Conservation (phyloP, 1,284 basidiomycete genomes). For the Trichosporon coremiiforme region DNA sequence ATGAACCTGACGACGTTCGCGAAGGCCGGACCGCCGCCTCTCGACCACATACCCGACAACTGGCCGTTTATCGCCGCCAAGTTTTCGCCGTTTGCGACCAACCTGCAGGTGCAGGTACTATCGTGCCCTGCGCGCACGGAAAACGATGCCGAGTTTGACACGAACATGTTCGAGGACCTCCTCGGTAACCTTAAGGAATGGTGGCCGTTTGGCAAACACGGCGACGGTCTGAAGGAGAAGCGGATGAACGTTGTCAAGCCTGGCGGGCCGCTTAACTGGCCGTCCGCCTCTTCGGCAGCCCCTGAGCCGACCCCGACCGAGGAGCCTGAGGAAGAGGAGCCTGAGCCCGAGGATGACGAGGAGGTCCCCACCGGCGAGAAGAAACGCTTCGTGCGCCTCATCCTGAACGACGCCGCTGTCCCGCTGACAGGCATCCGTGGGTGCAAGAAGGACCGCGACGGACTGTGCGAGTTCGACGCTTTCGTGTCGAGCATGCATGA, state of each 20-base stretch:
- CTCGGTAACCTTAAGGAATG: slow-evolving; percentile 18
- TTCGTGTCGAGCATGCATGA: slow-evolving; percentile 62
- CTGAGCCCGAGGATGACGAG: not conserved
- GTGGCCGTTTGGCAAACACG: slow-evolving; percentile 25
- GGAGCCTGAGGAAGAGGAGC: not conserved
- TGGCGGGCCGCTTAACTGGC: not conserved
- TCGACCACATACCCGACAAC: slow-evolving; percentile 67
- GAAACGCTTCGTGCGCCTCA: slow-evolving; percentile 58
- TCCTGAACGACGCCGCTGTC: slow-evolving; percentile 64
- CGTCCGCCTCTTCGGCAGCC: not conserved
- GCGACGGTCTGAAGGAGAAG: slow-evolving; percentile 18
- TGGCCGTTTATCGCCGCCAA: slow-evolving; percentile 56
- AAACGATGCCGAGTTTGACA: slow-evolving; percentile 14
- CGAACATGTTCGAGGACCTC: not conserved
- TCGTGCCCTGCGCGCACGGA: slow-evolving; percentile 51
- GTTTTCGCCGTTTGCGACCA: slow-evolving; percentile 62
- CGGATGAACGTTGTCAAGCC: slow-evolving; percentile 18
- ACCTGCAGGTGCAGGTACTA: slow-evolving; percentile 66
- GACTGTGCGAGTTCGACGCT: slow-evolving; percentile 62
- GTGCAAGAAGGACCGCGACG: slow-evolving; percentile 61
- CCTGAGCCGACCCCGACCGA: not conserved
- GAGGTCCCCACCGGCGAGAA: slow-evolving; percentile 41
- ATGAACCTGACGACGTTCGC: slow-evolving; percentile 72
- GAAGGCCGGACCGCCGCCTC: slow-evolving; percentile 67
- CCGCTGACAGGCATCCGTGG: slow-evolving; percentile 65